Conservation (phyloP, 768 basidiomycete species). For the Grammothele lineata region DNA sequence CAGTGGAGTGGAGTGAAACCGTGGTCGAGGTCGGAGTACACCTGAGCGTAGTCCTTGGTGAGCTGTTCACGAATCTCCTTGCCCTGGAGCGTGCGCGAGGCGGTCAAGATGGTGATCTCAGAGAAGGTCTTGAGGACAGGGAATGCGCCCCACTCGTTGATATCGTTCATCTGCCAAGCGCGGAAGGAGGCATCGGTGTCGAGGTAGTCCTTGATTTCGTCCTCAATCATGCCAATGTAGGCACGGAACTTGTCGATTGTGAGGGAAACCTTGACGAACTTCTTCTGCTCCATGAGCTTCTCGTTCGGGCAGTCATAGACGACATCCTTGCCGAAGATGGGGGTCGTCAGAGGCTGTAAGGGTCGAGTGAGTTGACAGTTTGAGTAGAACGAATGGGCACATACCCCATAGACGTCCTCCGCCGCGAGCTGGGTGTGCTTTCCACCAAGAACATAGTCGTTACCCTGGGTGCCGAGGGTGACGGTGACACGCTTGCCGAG, state of each 20-base stretch:
- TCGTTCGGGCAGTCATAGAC: slow-evolving; percentile 98
- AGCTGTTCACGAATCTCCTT: slow-evolving; percentile 76
- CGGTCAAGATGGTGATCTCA: slow-evolving; percentile 94
- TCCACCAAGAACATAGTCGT: slow-evolving; percentile 92
- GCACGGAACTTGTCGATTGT: slow-evolving; percentile 86
- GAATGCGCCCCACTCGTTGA: slow-evolving; percentile 76
- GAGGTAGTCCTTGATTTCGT: slow-evolving; percentile 58
- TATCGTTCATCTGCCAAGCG: slow-evolving; percentile 56
- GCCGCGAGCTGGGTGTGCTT: slow-evolving; percentile 90
- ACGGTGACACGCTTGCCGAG: slow-evolving; percentile 90
- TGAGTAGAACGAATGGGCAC: slow-evolving; percentile 1
- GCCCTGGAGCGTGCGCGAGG: slow-evolving; percentile 90
- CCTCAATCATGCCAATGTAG: slow-evolving; percentile 56
- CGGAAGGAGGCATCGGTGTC: slow-evolving; percentile 59
- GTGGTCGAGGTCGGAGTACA: slow-evolving; percentile 87
- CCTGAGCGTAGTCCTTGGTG: slow-evolving; percentile 79
- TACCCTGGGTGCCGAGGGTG: slow-evolving; percentile 85
- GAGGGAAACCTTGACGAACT: slow-evolving; percentile 94
- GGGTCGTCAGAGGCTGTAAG: slow-evolving; percentile 82
- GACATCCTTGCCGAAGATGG: slow-evolving; percentile 95
- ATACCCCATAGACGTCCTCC: slow-evolving; percentile 95
- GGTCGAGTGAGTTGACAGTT: background rate
- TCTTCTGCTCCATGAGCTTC: slow-evolving; percentile 98
- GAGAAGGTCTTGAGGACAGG: slow-evolving; percentile 69
- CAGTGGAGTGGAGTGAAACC: slow-evolving; percentile 97